Conservation (phyloP, 2,329 filamentous ascomycete species). For the Xylaria digitata region DNA sequence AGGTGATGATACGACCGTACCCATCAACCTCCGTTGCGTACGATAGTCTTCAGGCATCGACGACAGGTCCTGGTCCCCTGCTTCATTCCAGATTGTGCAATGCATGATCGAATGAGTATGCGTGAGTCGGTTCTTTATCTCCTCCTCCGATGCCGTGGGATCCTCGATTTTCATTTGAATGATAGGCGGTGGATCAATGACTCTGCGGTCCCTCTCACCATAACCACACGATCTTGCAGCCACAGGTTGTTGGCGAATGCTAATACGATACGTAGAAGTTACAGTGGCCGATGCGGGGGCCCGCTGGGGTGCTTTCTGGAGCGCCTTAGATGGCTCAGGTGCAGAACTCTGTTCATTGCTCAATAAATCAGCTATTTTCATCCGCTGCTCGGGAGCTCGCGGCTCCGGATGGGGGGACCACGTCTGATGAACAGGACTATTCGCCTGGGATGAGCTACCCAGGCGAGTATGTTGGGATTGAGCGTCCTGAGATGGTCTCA, state of each 20-base stretch:
- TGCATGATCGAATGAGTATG: conserved; percentile 78
- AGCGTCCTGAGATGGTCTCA: conserved; percentile 38
- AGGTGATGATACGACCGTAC: conserved; percentile 79
- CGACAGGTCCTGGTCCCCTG: conserved; percentile 74
- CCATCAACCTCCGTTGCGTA: conserved; percentile 81
- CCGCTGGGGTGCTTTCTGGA: conserved; percentile 43
- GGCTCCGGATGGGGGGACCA: conserved; percentile 44
- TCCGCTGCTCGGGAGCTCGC: conserved; percentile 46
- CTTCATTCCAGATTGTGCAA: conserved; percentile 79
- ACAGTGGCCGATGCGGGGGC: conserved; percentile 31
- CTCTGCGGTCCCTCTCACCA: conserved; percentile 82
- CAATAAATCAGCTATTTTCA: conserved; percentile 50
- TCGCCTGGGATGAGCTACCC: conserved; percentile 37
- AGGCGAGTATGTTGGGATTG: conserved; percentile 37
- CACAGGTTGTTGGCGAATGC: conserved; percentile 79
- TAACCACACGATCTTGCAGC: conserved; percentile 85
- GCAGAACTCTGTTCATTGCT: conserved; percentile 44
- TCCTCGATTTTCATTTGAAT: conserved; percentile 77
- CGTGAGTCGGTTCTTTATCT: conserved; percentile 63
- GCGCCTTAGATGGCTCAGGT: conserved; percentile 41
- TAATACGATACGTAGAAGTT: conserved; percentile 59
- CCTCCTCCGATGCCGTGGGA: conserved; percentile 63
- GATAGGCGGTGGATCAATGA: conserved; percentile 86
- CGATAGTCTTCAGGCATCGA: conserved; percentile 77
- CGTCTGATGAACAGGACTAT: conserved; percentile 38